Evolutionary conservation across 495 filamentous ascomycete species (phyloP), one percentile per base, ranked within the genome.

Genomic region (Haplographium delicatum): DNA sequence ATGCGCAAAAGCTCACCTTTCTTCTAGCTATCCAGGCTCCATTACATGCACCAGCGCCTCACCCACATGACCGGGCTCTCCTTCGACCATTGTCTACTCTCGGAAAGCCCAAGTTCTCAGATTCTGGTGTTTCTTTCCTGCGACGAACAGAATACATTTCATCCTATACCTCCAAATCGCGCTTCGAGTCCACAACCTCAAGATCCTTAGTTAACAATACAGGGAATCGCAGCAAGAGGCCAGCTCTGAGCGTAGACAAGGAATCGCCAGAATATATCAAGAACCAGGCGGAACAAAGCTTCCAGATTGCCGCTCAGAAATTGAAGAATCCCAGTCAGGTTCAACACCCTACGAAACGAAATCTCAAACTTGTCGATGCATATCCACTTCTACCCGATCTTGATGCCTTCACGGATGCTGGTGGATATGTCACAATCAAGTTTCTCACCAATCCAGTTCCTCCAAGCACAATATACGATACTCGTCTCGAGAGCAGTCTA

Each of bases 121-220:
- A 83, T 13, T 76, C 85, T 2, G 78, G 78, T 41, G 86, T 95
- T 43, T 95, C 89, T 56, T 97, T 98, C 79, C 80, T 98, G 46
- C 86, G 93, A 28, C 84, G 91, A 38, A 96, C 94, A 11, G 94
- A 98, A 63, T 96, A 97, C 64, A 96, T 94, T 50, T 89, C 91
- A 46, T 69, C 59, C 31, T 56, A 59, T 28, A 62, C 38, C 20
- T 53, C 56, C 8, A 62, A 59, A 48, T 50, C 51, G 19, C 57
- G 57, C 26, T 60, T 58, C 39, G 60, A 63, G 15, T 57, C 59
- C 16, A 54, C 53, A 20, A 62, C 55, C 18, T 53, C 59, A 22
- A 53, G 45, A 44, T 51, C 51, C 2, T 42, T 62, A 15, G 54
- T 59, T 18, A 30, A 51, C 19, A 59, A 53, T 33, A 44, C 43